A percentile compares a stretch with the other conserved stretches of the same genome.
phyloP scores from a whole-genome alignment of 495 filamentous ascomycete species.

The Achaetomiella virescens region DNA sequence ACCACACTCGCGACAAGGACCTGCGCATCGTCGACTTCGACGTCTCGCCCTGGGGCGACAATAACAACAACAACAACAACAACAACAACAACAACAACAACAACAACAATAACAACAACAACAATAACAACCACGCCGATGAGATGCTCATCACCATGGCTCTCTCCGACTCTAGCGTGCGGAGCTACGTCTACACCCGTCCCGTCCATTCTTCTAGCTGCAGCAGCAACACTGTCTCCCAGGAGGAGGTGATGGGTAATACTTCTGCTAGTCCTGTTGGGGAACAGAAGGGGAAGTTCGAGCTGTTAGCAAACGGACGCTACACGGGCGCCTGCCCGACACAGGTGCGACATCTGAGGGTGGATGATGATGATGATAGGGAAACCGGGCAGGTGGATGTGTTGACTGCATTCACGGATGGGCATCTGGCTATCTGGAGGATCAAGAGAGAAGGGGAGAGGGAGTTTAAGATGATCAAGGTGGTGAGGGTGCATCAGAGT shows the following conservation, averaged over 20 bases:
- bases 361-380: background rate
- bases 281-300: slow-evolving; percentile 38
- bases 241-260: no score
- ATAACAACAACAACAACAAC: background rate
- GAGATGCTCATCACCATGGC: slow-evolving; percentile 57
- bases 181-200: slow-evolving; percentile 56
- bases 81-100: background rate
- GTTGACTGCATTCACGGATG: slow-evolving; percentile 43
- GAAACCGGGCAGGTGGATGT: slow-evolving; percentile 43
- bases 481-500: slow-evolving; percentile 61
- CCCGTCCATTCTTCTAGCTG: no score
- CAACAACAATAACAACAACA: background rate
- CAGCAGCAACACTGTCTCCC: no score
- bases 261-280: no score
- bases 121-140: slow-evolving; percentile 32
- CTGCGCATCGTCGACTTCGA: slow-evolving; percentile 72
- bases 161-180: slow-evolving; percentile 73
- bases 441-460: background rate
- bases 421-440: slow-evolving; percentile 36
- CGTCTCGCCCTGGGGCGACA: slow-evolving; percentile 24
- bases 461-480: slow-evolving; percentile 10
- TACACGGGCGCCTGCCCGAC: slow-evolving; percentile 81
- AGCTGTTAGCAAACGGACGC: slow-evolving; percentile 46
- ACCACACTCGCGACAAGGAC: slow-evolving; percentile 57
- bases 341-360: slow-evolving; percentile 51